phyloP scores from a whole-genome alignment of 768 basidiomycete species.

The Russula foetens region DNA sequence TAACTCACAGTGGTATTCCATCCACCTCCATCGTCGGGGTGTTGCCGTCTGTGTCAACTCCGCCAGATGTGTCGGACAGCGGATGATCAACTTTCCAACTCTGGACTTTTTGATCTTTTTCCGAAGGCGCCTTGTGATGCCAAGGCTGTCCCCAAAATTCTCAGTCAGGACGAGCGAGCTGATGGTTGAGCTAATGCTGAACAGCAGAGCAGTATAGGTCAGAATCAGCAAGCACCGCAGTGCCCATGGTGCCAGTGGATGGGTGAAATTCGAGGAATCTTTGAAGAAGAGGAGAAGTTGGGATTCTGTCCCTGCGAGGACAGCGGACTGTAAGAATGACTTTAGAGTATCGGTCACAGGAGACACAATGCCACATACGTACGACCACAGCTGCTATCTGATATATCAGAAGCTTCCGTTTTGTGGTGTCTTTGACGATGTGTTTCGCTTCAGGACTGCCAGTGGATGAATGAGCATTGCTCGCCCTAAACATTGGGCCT shows the following conservation, averaged over 20 bases:
- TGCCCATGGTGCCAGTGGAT: background rate
- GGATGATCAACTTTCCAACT: background rate
- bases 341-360: background rate
- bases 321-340: background rate
- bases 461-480: too few relatives aligned
- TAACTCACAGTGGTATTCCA: constrained; percentile 11
- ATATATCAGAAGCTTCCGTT: background rate
- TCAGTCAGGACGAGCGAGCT: constrained; percentile 12
- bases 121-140: background rate
- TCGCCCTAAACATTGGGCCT: too few relatives aligned
- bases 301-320: constrained; percentile 9
- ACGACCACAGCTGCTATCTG: constrained; percentile 4
- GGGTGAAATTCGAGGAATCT: background rate
- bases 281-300: constrained; percentile 12
- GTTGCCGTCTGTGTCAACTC: background rate
- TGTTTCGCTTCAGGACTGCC: too few relatives aligned
- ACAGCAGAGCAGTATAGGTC: constrained; percentile 12
- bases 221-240: background rate
- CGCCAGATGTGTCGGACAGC: background rate
- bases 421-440: too few relatives aligned
- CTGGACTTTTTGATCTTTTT: background rate
- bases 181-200: constrained; percentile 14
- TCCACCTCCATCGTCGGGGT: constrained; percentile 5
- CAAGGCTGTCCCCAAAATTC: constrained; percentile 3
- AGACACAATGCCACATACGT: background rate